phyloP scores from a whole-genome alignment of 352 stramenopile genomes.

The Hyaloperonospora arabidopsidis region DNA sequence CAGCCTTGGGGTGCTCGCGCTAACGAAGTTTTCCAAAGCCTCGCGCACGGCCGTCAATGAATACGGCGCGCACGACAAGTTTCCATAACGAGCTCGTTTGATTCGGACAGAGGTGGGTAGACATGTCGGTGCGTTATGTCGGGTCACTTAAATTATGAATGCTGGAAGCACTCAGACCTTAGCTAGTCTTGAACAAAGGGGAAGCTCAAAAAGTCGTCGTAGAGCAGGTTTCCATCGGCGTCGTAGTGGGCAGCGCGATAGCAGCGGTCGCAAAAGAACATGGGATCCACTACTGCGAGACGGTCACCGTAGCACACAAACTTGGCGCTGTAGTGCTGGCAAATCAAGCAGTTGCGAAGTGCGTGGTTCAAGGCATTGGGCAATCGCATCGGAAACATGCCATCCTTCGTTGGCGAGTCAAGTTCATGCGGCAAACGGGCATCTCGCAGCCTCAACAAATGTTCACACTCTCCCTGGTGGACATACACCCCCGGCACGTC shows the following conservation, averaged over 20 bases:
- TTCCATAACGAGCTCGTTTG: slow-evolving; percentile 35
- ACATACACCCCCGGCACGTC: slow-evolving; percentile 61
- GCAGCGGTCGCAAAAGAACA: slow-evolving; percentile 75
- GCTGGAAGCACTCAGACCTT: slow-evolving; percentile 6
- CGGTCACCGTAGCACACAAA: slow-evolving; percentile 71
- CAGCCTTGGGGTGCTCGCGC: slow-evolving; percentile 45
- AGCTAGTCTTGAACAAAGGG: slow-evolving; percentile 60
- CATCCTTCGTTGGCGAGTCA: slow-evolving; percentile 27
- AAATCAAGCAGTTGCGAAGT: slow-evolving; percentile 67
- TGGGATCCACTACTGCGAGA: slow-evolving; percentile 54
- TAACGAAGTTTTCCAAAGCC: slow-evolving; percentile 75
- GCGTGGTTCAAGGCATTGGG: slow-evolving; percentile 39
- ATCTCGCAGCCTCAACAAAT: slow-evolving; percentile 58
- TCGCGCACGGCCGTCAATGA: slow-evolving; percentile 68
- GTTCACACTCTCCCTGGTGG: slow-evolving; percentile 73
- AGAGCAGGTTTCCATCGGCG: slow-evolving; percentile 41
- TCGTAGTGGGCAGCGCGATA: slow-evolving; percentile 64
- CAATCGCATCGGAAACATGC: slow-evolving; percentile 53
- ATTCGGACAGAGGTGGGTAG: slow-evolving; percentile 3
- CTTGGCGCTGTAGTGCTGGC: slow-evolving; percentile 68
- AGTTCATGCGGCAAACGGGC: slow-evolving; percentile 47
- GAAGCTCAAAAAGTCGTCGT: slow-evolving; percentile 65
- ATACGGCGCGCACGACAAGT: slow-evolving; percentile 71
- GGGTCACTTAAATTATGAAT: slow-evolving; percentile 23
- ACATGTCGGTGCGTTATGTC: slow-evolving; percentile 6